Evolutionary conservation across 2,329 filamentous ascomycete species (phyloP).

Genomic region (Knufia petricola): DNA sequence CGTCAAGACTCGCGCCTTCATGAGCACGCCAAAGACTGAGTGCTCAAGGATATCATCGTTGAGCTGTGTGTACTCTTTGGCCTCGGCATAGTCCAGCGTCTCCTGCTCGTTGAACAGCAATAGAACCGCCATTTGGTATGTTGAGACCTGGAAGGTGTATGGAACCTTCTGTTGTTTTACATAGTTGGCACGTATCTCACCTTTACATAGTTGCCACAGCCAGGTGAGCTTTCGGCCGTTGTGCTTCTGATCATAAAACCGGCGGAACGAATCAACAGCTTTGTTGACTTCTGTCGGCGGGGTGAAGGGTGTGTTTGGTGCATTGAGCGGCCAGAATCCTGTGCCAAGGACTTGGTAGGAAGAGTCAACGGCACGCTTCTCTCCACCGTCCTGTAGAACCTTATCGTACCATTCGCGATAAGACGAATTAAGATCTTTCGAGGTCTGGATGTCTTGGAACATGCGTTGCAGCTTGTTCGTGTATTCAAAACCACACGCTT

Average conservation of each 20-base stretch:
- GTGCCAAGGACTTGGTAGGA: conserved; percentile 90
- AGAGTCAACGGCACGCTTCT: conserved; percentile 67
- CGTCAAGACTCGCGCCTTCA: conserved; percentile 84
- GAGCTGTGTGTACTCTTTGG: conserved; percentile 69
- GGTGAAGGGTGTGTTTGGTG: conserved; percentile 79
- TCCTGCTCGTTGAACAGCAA: conserved; percentile 91
- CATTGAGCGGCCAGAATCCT: conserved; percentile 88
- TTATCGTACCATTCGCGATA: conserved; percentile 71
- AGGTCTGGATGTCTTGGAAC: conserved; percentile 99
- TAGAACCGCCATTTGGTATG: conserved; percentile 95
- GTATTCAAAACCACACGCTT: conserved; percentile 97
- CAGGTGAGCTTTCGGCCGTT: conserved; percentile 93
- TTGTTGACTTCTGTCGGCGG: conserved; percentile 75
- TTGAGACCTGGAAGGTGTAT: conserved; percentile 94
- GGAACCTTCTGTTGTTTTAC: conserved; percentile 81
- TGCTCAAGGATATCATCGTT: conserved; percentile 68
- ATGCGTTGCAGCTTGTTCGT: conserved; percentile 99
- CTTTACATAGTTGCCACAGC: conserved; percentile 98
- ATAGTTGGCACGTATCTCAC: conserved; percentile 89
- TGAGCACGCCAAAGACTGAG: conserved; percentile 70
- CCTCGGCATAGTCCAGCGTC: conserved; percentile 76
- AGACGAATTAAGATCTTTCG: conserved; percentile 84
- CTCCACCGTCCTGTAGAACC: conserved; percentile 52
- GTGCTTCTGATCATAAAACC: conserved; percentile 94
- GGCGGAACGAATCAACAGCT: conserved; percentile 80